Conservation (phyloP, 331 rosid genomes). For the Spiraea crenata region DNA sequence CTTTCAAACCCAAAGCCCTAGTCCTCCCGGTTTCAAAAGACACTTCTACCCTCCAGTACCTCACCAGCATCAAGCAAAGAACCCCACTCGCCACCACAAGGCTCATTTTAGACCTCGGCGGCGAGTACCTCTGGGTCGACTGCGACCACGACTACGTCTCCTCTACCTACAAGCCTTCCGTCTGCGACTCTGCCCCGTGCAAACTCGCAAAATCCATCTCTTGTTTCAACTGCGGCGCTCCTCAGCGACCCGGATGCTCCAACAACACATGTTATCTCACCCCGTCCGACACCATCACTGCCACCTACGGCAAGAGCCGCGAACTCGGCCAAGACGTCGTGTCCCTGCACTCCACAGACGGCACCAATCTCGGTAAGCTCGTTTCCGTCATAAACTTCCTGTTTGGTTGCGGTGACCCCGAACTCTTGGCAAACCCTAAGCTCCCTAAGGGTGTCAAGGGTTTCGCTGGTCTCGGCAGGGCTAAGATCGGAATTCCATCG, state of each 20-base stretch:
- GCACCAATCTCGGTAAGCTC: conserved; percentile 20
- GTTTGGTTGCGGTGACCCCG: conserved; percentile 35
- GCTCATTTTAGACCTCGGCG: conserved; percentile 51
- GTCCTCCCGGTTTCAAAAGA: conserved; percentile 49
- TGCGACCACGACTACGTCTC: conserved; percentile 29
- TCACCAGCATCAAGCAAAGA: conserved; percentile 43
- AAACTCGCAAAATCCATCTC: not conserved
- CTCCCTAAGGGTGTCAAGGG: conserved; percentile 46
- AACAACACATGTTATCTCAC: conserved; percentile 25
- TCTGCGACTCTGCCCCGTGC: conserved; percentile 20
- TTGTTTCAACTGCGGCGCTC: conserved; percentile 15
- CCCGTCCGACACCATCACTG: conserved; percentile 21
- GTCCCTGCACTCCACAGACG: conserved; percentile 37
- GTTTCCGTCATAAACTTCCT: conserved; percentile 34
- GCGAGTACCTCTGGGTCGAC: conserved; percentile 45
- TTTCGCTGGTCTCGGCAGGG: conserved; percentile 54
- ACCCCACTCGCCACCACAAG: conserved; percentile 47
- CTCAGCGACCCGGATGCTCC: conserved; percentile 5
- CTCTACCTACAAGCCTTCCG: conserved; percentile 40
- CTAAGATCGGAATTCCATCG: conserved; percentile 37
- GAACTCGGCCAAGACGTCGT: conserved; percentile 38
- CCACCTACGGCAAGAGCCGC: conserved; percentile 20
- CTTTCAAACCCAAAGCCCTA: conserved; percentile 26
- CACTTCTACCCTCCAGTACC: conserved; percentile 42
- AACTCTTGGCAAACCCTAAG: conserved; percentile 5